Evolutionary conservation across 106 monocot genomes (phyloP).

Genomic region (Phalaenopsis equestris): DNA sequence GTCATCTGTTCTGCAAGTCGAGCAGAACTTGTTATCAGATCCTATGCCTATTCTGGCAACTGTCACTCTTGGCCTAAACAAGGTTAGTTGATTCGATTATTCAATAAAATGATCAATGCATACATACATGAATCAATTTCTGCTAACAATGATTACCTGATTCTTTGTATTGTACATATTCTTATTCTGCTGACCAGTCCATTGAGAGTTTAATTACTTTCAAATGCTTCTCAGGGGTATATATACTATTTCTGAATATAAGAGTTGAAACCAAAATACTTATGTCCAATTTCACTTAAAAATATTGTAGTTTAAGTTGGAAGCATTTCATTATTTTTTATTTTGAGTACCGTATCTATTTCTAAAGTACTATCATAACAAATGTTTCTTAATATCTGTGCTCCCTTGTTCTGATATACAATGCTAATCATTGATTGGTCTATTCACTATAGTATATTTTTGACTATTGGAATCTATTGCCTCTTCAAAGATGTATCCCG

Average conservation of each 20-base stretch:
- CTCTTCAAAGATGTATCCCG: neutral
- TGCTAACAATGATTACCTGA: neutral
- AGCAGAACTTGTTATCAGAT: constrained; percentile 90
- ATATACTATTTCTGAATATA: neutral
- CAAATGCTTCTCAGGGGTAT: neutral
- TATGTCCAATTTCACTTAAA: neutral
- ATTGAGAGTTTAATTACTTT: neutral
- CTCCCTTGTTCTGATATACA: neutral
- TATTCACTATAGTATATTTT: neutral
- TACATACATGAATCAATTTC: neutral
- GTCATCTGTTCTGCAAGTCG: constrained; percentile 80
- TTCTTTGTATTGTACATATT: neutral
- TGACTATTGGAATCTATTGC: neutral
- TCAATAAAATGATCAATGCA: neutral
- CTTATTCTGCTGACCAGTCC: neutral
- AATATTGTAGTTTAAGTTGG: neutral
- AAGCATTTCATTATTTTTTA: neutral
- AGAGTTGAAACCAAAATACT: neutral
- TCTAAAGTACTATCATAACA: neutral
- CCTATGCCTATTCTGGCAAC: constrained; percentile 78
- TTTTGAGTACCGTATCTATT: neutral
- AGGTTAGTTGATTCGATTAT: constrained; percentile 36
- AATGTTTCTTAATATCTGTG: neutral
- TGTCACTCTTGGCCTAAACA: constrained; percentile 73
- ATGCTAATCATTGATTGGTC: neutral